phyloP scores from a whole-genome alignment of 129 eudicot species.

The Flaveria ramosissima region DNA sequence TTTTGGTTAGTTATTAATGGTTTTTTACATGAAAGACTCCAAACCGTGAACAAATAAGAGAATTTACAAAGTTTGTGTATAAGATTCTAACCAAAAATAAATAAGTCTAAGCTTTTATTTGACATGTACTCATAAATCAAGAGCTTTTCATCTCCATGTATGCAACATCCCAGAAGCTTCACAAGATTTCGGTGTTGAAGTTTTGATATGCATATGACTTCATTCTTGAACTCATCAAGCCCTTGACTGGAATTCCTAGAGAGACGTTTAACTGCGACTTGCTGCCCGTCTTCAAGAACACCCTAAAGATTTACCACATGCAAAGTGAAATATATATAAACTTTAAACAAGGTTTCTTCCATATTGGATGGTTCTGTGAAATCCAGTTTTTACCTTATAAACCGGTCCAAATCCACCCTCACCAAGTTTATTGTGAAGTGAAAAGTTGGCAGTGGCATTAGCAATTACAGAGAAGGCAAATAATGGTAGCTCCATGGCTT shows the following conservation, averaged over 20 bases:
- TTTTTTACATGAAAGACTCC: too few species aligned
- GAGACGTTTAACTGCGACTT: conserved; percentile 62
- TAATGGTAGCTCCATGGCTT: neutral
- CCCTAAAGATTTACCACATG: neutral
- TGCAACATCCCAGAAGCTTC: conserved; percentile 9
- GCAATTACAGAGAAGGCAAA: neutral
- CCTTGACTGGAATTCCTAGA: conserved; percentile 65
- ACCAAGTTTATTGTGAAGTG: neutral
- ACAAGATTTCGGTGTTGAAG: conserved; percentile 4
- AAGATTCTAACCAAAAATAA: neutral
- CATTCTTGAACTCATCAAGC: neutral
- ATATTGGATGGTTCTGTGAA: neutral
- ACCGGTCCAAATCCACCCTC: neutral
- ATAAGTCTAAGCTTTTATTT: conserved; percentile 14
- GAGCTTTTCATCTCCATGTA: neutral
- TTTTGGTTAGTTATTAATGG: neutral
- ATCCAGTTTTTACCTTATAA: neutral
- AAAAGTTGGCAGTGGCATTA: neutral
- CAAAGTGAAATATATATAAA: neutral
- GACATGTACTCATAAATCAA: conserved; percentile 11
- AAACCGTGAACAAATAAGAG: too few species aligned
- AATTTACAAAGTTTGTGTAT: neutral
- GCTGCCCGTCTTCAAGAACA: conserved; percentile 10
- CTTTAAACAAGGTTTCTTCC: neutral
- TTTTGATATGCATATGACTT: neutral